Conservation (phyloP, 2,329 filamentous ascomycete genomes). For the Elsinoe australis region DNA sequence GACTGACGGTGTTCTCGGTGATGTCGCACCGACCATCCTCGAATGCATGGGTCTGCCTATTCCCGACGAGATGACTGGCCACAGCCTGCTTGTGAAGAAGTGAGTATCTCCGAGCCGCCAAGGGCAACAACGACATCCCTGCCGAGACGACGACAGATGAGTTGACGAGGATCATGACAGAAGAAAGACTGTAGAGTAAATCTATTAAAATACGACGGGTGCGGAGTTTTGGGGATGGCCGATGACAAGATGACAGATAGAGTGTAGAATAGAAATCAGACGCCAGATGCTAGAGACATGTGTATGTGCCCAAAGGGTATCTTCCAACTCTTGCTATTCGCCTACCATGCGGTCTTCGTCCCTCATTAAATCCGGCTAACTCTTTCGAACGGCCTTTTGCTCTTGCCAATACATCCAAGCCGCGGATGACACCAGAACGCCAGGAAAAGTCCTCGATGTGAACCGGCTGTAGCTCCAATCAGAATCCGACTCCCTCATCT, state of each 20-base stretch:
- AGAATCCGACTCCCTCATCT: conserved; percentile 24
- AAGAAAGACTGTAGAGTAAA: conserved; percentile 7
- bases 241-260: conserved; percentile 11
- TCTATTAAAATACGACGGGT: background rate
- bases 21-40: conserved; percentile 91
- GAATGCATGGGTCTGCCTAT: conserved; percentile 84
- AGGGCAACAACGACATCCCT: background rate
- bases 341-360: too few relatives aligned
- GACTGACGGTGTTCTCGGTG: conserved; percentile 81
- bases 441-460: too few relatives aligned
- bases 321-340: background rate
- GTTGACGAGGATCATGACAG: conserved; percentile 12
- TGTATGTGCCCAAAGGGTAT: background rate
- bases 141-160: background rate
- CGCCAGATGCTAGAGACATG: background rate
- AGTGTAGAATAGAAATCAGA: conserved; percentile 13
- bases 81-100: conserved; percentile 71
- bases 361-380: too few relatives aligned
- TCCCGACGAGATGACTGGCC: conserved; percentile 86
- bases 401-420: too few relatives aligned
- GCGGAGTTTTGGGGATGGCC: background rate
- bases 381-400: too few relatives aligned
- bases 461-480: background rate
- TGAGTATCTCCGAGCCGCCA: conserved; percentile 29
- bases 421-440: too few relatives aligned